A percentile compares a stretch with the other conserved stretches of the same genome.
phyloP scores from a whole-genome alignment of 495 filamentous ascomycete species.

The Schizothecium vesticola region DNA sequence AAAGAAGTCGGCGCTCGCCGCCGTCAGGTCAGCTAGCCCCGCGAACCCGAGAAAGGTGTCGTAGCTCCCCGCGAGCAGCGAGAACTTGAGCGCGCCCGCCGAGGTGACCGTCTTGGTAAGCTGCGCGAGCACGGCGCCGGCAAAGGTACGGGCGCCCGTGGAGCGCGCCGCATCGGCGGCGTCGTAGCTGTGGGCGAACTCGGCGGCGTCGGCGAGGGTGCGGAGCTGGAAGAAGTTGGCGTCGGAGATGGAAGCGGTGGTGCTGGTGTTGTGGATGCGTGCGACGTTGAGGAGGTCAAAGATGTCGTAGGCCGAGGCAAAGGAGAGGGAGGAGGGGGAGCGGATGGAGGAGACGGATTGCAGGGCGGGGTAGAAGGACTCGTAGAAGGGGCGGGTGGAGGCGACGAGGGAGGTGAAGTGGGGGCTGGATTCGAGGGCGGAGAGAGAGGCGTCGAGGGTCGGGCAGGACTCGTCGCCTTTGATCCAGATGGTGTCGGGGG shows the following conservation, averaged over 20 bases:
- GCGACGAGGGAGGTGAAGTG: conserved; percentile 9
- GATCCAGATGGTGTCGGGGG: conserved; percentile 20
- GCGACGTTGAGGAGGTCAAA: conserved; percentile 23
- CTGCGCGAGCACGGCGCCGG: conserved; percentile 11
- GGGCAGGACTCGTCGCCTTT: conserved; percentile 22
- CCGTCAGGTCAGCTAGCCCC: conserved; percentile 12
- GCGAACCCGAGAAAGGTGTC: conserved; percentile 22
- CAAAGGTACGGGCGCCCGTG: conserved; percentile 13
- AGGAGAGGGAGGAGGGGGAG: conserved; percentile 8
- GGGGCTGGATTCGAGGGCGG: background rate
- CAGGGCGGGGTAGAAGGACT: conserved; percentile 11
- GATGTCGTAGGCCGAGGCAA: conserved; percentile 21
- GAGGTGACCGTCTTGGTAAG: conserved; percentile 16
- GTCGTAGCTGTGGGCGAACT: conserved; percentile 29
- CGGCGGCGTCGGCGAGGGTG: conserved; percentile 23
- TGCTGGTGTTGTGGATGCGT: conserved; percentile 16
- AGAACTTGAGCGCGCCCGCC: conserved; percentile 13
- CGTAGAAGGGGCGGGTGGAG: conserved; percentile 18
- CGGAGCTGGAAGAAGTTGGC: conserved; percentile 15
- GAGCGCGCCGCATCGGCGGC: conserved; percentile 14
- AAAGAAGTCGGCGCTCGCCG: conserved; percentile 6
- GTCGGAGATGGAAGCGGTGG: conserved; percentile 7
- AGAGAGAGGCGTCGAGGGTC: background rate
- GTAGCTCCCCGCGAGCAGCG: conserved; percentile 20
- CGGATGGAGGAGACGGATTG: conserved; percentile 6